These are phyloP conservation scores for Mortierella sp. DNA, from an alignment of 371 early-diverging fungal species.

Conservation along the genomic window DNA sequence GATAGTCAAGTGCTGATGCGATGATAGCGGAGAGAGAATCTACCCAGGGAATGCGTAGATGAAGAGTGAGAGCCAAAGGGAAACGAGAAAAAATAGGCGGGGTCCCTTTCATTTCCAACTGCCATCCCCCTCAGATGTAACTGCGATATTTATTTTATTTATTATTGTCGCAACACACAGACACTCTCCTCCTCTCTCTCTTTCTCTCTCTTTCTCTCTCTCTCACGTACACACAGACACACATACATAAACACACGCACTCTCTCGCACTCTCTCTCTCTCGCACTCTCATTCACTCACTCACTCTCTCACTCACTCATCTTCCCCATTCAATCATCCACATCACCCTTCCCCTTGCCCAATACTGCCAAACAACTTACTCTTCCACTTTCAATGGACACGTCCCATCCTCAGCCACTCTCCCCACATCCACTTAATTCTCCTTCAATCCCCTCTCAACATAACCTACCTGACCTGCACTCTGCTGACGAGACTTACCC, in stretches of 20 bases:
- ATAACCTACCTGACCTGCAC: conserved; percentile 62
- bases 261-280: neutral
- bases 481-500: conserved; percentile 27
- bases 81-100: too few species aligned
- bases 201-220: neutral
- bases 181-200: conserved; percentile 3
- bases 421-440: too few species aligned
- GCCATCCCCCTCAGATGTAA: too few species aligned
- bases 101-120: too few species aligned
- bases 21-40: neutral
- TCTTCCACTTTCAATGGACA: conserved; percentile 10
- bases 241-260: neutral
- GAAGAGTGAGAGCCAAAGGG: too few species aligned
- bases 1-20: neutral
- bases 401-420: conserved; percentile 10
- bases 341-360: neutral
- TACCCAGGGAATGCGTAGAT: neutral
- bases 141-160: too few species aligned
- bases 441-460: conserved; percentile 33
- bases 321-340: neutral
- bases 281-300: neutral
- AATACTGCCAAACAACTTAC: neutral
- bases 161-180: neutral
- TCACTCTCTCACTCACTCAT: conserved; percentile 3
- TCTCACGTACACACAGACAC: neutral